Conservation (phyloP, 2,329 filamentous ascomycete species). For the Setomelanomma holmii region DNA sequence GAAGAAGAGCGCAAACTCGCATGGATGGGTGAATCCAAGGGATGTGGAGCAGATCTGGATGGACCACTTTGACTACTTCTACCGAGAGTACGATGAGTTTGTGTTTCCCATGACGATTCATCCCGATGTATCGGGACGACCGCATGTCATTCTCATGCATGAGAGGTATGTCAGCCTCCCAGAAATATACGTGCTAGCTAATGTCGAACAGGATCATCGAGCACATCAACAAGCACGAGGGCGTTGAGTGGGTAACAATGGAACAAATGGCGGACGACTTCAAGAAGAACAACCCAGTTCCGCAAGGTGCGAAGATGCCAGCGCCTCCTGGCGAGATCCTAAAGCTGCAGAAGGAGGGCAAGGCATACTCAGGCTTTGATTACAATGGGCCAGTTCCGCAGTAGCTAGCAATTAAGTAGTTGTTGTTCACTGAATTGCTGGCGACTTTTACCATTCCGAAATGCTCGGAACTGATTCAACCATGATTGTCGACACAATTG, state of each 20-base stretch:
- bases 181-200: background rate
- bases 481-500: no score
- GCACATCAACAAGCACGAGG: conserved; percentile 69
- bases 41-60: conserved; percentile 71
- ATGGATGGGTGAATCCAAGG: conserved; percentile 65
- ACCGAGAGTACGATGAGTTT: conserved; percentile 78
- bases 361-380: conserved; percentile 32
- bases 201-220: conserved; percentile 63
- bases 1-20: conserved; percentile 69
- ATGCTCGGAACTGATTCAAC: conserved; percentile 13
- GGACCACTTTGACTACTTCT: conserved; percentile 76
- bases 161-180: conserved; percentile 59
- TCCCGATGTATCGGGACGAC: conserved; percentile 69
- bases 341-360: conserved; percentile 49
- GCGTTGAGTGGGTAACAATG: conserved; percentile 73
- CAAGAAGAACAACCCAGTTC: conserved; percentile 68
- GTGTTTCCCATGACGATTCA: conserved; percentile 81
- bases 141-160: conserved; percentile 76
- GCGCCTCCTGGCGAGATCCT: conserved; percentile 62
- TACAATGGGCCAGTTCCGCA: conserved; percentile 24
- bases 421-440: no score
- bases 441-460: background rate
- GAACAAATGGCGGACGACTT: conserved; percentile 76
- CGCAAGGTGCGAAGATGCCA: conserved; percentile 67
- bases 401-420: conserved; percentile 9